Evolutionary conservation across 208 protist species (phyloP), one percentile per base, ranked within the genome.

Genomic region (Wallacemonas sp.): DNA sequence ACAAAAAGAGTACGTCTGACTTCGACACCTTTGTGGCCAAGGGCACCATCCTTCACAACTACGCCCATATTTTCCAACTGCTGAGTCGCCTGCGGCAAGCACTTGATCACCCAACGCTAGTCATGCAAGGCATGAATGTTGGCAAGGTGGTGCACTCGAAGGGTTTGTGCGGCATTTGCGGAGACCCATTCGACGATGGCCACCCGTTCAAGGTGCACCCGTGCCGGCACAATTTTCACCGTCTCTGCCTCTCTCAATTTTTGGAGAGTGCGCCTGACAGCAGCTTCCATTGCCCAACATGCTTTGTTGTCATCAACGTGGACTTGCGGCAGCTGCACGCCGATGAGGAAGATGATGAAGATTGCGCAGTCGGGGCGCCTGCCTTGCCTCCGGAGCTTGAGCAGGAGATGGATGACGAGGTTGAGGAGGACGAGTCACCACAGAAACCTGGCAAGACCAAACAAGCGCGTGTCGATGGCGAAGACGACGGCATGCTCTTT

Each of bases 31-130:
- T 97, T 74, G 86, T 97, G 19, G 46, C 74, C 46, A 95, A 94
- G 65, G 90, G 90, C 38, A 97, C 90, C 8, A 77, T 97, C 45
- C 72, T 97, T 42, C 90, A 97, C 79, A 97, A 97, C 78, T 97
- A 97, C 74, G 93, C 93, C 30, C 90, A 98, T 68, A 97, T 98
- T 72, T 97, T 98, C 77, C 91, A 97, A 70, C 72, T 98, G 34
- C 79, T 98, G 34, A 94, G 90, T 60, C 84, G 93, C 17, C 82
- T 98, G 53, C 85, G 93, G 9, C 95, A 98, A 72, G 82, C 93
- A 24, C 80, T 97, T 26, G 93, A 97, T 74, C 91, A 97, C 64
- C 93, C 93, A 34, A 78, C 91, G 60, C 69, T 97, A 42, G 93
- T 96, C 17, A 69, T 94, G 53, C 61, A 86, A 24, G 78, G 75